Conservation (phyloP, 805 yeast species). For the Starmerella davenportii region DNA sequence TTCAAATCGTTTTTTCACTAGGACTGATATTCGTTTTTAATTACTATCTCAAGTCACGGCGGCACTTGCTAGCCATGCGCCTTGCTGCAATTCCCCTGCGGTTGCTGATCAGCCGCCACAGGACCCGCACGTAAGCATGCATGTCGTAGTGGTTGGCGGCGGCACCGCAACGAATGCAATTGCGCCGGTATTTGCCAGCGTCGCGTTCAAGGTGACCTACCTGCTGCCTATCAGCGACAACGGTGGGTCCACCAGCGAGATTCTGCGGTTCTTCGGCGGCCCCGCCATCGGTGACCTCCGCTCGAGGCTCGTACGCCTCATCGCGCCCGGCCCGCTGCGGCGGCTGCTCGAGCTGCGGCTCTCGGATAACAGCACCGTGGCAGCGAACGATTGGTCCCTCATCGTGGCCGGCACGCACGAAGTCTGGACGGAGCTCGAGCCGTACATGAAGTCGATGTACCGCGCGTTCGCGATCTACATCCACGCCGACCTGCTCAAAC, state of each 20-base stretch:
- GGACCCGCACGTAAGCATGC: no score
- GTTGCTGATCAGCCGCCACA: no score
- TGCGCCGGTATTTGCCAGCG: conserved; percentile 35
- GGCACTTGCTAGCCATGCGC: no score
- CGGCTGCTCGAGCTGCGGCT: conserved; percentile 33
- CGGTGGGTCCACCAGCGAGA: conserved; percentile 88
- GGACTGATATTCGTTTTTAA: no score
- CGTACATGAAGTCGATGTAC: conserved; percentile 47
- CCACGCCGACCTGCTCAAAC: conserved; percentile 56
- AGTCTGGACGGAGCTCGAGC: conserved; percentile 44
- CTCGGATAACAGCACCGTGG: conserved; percentile 30
- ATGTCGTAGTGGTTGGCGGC: conserved; percentile 22
- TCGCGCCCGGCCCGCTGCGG: conserved; percentile 33
- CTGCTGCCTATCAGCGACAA: conserved; percentile 76
- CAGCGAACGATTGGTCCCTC: conserved; percentile 54
- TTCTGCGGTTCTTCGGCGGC: conserved; percentile 72
- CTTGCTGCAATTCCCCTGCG: no score
- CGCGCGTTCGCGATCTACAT: conserved; percentile 63
- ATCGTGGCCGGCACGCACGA: conserved; percentile 65
- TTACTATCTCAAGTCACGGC: no score
- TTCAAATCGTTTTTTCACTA: no score
- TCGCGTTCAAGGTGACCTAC: conserved; percentile 36
- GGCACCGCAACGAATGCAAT: conserved; percentile 61
- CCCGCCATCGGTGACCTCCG: conserved; percentile 90
- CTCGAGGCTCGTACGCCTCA: conserved; percentile 58